Percentiles rank a stretch among this genome's conserved stretches.
phyloP scores from a whole-genome alignment of 2,329 filamentous ascomycete genomes.

The Aureobasidium lini region DNA sequence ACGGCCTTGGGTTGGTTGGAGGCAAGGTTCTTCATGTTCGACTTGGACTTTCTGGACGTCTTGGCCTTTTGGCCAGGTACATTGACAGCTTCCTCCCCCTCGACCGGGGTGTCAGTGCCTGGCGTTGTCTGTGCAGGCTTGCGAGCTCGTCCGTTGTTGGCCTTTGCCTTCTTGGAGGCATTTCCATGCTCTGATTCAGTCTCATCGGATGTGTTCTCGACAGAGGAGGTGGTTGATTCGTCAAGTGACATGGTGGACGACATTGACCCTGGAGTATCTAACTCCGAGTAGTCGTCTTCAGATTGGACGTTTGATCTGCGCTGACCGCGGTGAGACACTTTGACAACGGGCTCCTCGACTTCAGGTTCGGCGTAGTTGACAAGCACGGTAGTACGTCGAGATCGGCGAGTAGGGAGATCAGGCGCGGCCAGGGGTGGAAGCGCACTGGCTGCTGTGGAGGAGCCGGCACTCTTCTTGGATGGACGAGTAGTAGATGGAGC shows the following conservation, averaged over 20 bases:
- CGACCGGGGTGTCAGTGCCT: neutral
- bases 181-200: neutral
- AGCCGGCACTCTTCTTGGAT: neutral
- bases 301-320: too few species aligned
- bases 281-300: neutral
- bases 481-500: neutral
- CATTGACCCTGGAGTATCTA: neutral
- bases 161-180: neutral
- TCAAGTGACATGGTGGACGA: neutral
- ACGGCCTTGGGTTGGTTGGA: conserved; percentile 14
- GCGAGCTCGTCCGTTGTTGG: neutral
- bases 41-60: neutral
- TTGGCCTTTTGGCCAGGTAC: neutral
- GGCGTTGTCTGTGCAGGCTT: neutral
- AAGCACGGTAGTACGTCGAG: neutral
- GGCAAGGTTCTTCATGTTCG: conserved; percentile 1
- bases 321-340: too few species aligned
- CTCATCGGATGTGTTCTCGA: too few species aligned
- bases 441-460: neutral
- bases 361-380: neutral
- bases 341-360: neutral
- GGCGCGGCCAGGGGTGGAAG: neutral
- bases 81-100: neutral
- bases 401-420: neutral
- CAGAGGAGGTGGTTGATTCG: neutral